Evolutionary conservation across 2,329 filamentous ascomycete genomes (phyloP), one percentile per base, ranked within the genome.

Genomic region (Talaromyces piceae): DNA sequence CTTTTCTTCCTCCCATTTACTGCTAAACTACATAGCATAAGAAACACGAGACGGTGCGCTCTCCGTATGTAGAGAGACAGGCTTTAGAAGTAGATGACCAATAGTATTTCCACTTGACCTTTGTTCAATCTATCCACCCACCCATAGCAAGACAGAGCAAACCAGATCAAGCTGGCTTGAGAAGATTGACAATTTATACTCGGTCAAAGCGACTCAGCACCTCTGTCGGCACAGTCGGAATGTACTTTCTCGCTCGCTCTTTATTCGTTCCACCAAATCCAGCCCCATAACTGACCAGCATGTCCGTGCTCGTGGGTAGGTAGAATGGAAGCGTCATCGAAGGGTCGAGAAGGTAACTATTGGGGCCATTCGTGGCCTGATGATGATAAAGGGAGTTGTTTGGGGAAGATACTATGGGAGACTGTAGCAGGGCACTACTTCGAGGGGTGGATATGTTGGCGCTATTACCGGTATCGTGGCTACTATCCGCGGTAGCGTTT

Each of bases 291-390:
- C 85, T 91, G 45, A 98, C 82, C 45, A 97, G 78, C 93, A 98
- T 98, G 67, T 98, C 93, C 23, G 91, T 97, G 52, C 89, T 93
- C 1, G 91, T 95, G 1, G 93, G 93, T 25, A 98, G 76, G n/a
- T 87, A 86, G 66, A 98, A 98, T 0, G 93, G 93, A 23, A 98
- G 78, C 79, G 96, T 95, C 54, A 95, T 76, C 2, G 91, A 87
- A 3, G 91, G 89, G 63, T 97, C 91, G 49, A 97, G 72, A 41
- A 96, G 81, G 30, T 96, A 57, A 28, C 56, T 56, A 20, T 60
- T 57, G 11, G 51, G 45, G 13, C 43, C 45, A n/a, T 49, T 25
- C 20, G 44, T 46, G n/a, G 47, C 44, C 26, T 43, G 39, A 12
- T 37, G 41, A 33, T 23, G 27, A 37, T 33, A 5, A 12, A 26